These are phyloP conservation scores for Saccharomycopsis babjevae DNA, from an alignment of 805 yeast species.

Conservation along the genomic window DNA sequence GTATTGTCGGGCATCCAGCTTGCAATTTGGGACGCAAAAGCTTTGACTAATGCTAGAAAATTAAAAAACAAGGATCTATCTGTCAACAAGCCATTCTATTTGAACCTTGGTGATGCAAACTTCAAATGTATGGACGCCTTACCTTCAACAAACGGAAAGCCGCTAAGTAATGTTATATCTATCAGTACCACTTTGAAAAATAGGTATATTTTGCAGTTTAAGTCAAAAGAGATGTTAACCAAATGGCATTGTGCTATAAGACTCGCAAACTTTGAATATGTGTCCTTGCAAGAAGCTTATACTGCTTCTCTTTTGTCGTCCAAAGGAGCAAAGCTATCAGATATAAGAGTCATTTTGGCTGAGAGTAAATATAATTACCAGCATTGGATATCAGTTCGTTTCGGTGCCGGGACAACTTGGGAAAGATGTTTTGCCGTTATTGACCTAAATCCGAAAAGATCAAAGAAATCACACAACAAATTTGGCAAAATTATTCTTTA, in stretches of 20 bases:
- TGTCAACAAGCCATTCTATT: constrained; percentile 71
- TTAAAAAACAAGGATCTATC: constrained; percentile 35
- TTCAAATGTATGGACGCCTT: constrained; percentile 61
- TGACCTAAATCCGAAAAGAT: constrained; percentile 48
- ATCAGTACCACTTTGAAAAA: constrained; percentile 89
- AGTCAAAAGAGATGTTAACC: constrained; percentile 50
- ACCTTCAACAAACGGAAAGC: constrained; percentile 39
- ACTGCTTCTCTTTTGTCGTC: constrained; percentile 90
- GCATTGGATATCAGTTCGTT: constrained; percentile 91
- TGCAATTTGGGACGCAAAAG: constrained; percentile 83
- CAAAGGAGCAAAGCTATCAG: constrained; percentile 80
- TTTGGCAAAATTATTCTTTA: constrained; percentile 70
- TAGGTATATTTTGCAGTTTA: constrained; percentile 71
- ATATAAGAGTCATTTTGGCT: constrained; percentile 74
- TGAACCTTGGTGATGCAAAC: constrained; percentile 84
- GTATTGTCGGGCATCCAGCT: constrained; percentile 83
- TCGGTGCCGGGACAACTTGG: constrained; percentile 98
- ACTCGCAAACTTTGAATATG: constrained; percentile 70
- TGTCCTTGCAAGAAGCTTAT: constrained; percentile 84
- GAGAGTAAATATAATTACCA: constrained; percentile 81
- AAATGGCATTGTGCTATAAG: constrained; percentile 82
- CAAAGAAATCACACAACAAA: constrained; percentile 24
- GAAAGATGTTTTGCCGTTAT: constrained; percentile 86
- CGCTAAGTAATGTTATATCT: constrained; percentile 68
- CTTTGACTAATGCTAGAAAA: constrained; percentile 40